Conservation (phyloP, 1,139 yeast genomes). For the Tardiomyces digboiensis region DNA sequence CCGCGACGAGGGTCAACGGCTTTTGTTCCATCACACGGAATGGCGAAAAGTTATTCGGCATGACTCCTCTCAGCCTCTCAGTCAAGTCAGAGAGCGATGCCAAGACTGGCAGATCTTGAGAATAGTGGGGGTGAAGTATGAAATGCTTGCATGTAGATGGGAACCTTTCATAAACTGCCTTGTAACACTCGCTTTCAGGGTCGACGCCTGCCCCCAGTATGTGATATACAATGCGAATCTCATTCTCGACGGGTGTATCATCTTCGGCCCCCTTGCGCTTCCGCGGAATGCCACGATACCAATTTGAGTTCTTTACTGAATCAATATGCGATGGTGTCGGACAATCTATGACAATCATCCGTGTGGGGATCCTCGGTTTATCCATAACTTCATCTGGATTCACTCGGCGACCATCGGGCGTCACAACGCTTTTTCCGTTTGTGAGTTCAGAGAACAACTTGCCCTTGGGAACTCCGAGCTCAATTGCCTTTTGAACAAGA, state of each 20-base stretch:
- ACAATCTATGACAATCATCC: constrained; percentile 63
- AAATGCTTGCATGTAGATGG: constrained; percentile 48
- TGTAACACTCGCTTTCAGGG: constrained; percentile 31
- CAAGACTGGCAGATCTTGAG: constrained; percentile 53
- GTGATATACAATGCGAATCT: constrained; percentile 53
- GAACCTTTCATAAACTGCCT: constrained; percentile 29
- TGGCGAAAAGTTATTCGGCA: constrained; percentile 42
- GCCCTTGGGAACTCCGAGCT: constrained; percentile 64
- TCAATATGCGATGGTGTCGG: constrained; percentile 48
- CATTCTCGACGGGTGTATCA: constrained; percentile 7
- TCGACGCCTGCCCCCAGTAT: constrained; percentile 59
- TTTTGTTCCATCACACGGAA: too few species aligned
- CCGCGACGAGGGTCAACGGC: background rate
- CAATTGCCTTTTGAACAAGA: constrained; percentile 51
- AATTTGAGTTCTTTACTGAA: constrained; percentile 10
- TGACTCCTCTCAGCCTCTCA: constrained; percentile 47
- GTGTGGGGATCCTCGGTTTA: constrained; percentile 45
- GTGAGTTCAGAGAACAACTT: constrained; percentile 48
- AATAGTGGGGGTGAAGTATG: constrained; percentile 57
- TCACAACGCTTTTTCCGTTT: constrained; percentile 46
- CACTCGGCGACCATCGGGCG: constrained; percentile 50
- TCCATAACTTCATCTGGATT: constrained; percentile 68
- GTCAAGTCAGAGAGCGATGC: constrained; percentile 45
- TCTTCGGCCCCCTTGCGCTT: constrained; percentile 6
- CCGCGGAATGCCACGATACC: constrained; percentile 4